Conservation (phyloP, 140 eudicot genomes). For the Stevia rebaudiana region DNA sequence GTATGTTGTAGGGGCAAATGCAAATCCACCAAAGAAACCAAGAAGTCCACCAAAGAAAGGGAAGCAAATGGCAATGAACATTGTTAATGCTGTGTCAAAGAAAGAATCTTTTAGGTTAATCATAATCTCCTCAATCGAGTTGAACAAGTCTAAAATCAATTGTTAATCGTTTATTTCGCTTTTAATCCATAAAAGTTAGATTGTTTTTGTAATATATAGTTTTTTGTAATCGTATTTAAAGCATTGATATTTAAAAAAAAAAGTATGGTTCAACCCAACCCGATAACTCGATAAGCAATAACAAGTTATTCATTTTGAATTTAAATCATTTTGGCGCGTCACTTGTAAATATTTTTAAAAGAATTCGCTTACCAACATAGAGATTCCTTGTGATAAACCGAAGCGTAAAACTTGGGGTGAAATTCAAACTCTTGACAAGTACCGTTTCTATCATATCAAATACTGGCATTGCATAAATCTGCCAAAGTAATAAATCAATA, state of each 20-base stretch:
- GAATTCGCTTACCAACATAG: conserved; percentile 39
- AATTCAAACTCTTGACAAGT: conserved; percentile 46
- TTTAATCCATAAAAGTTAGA: no score
- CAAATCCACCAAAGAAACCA: conserved; percentile 81
- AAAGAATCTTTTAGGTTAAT: background rate
- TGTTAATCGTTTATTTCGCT: background rate
- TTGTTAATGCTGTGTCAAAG: conserved; percentile 44
- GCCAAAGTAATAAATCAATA: background rate
- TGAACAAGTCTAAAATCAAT: background rate
- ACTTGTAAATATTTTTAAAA: background rate
- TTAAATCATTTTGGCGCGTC: background rate
- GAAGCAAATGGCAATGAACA: conserved; percentile 64
- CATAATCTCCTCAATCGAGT: background rate
- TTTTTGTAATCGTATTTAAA: background rate
- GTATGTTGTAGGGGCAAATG: conserved; percentile 78
- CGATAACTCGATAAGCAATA: background rate
- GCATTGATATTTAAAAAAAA: background rate
- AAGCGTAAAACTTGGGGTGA: conserved; percentile 40
- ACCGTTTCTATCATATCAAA: conserved; percentile 46
- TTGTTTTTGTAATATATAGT: background rate
- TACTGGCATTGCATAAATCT: conserved; percentile 72
- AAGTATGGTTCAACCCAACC: background rate
- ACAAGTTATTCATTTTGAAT: background rate
- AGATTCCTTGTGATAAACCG: conserved; percentile 47
- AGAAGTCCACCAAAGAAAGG: conserved; percentile 80